Percentiles rank a stretch among this genome's conserved stretches.
phyloP scores from a whole-genome alignment of 768 basidiomycete genomes.

The Rubroboletus pulcherrimus region DNA sequence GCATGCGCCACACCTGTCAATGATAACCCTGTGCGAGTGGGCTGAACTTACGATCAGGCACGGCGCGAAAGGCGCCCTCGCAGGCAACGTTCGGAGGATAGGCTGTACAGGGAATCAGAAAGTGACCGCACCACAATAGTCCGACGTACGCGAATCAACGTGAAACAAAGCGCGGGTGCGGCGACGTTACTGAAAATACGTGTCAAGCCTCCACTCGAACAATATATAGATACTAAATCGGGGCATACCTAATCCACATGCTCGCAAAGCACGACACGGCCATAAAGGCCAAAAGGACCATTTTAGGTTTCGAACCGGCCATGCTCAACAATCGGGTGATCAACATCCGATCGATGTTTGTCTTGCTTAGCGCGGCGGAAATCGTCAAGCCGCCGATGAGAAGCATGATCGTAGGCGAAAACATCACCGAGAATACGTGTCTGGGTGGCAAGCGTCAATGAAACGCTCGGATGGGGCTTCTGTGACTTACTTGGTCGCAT shows the following conservation, averaged over 20 bases:
- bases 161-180: slow-evolving; percentile 95
- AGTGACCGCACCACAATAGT: background rate
- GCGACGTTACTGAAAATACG: slow-evolving; percentile 75
- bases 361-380: slow-evolving; percentile 93
- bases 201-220: slow-evolving; percentile 4
- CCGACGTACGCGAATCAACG: slow-evolving; percentile 78
- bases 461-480: background rate
- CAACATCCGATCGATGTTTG: slow-evolving; percentile 86
- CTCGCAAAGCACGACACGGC: slow-evolving; percentile 94
- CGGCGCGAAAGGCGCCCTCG: slow-evolving; percentile 81
- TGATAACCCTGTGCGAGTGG: background rate
- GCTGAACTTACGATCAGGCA: slow-evolving; percentile 75
- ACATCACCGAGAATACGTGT: slow-evolving; percentile 92
- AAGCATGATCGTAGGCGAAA: slow-evolving; percentile 97
- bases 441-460: slow-evolving; percentile 36
- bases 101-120: slow-evolving; percentile 51
- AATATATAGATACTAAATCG: background rate
- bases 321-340: slow-evolving; percentile 88
- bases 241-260: slow-evolving; percentile 94
- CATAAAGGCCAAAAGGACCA: slow-evolving; percentile 92
- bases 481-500: slow-evolving; percentile 78
- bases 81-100: slow-evolving; percentile 86
- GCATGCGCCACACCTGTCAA: background rate
- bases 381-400: slow-evolving; percentile 98
- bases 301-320: slow-evolving; percentile 83